Conservation (phyloP, 495 filamentous ascomycete genomes). For the Aspergillus campestris region DNA sequence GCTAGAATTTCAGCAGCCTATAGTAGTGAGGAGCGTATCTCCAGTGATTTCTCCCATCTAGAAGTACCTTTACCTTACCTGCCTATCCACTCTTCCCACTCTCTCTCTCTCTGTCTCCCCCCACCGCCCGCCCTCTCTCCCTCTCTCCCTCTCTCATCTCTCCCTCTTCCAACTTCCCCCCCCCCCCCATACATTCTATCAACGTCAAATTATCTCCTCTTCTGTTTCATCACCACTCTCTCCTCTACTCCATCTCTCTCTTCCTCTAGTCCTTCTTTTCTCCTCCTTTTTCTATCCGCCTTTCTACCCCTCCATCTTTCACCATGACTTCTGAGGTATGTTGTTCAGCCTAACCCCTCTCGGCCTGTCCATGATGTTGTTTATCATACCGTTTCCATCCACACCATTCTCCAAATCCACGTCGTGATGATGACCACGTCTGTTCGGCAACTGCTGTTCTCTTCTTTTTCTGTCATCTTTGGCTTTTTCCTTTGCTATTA, state of each 20-base stretch:
- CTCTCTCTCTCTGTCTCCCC: constrained; percentile 1
- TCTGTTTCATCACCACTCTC: too few species aligned
- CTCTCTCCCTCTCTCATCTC: constrained; percentile 11
- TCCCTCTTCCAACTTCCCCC: not conserved
- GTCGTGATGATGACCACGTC: too few species aligned
- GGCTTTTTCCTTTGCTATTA: constrained; percentile 15
- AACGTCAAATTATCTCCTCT: too few species aligned
- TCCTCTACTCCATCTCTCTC: constrained; percentile 8
- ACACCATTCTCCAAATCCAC: too few species aligned
- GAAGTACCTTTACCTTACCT: constrained; percentile 3
- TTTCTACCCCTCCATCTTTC: constrained; percentile 4
- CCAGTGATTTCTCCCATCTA: constrained; percentile 7
- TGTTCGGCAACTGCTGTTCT: not conserved
- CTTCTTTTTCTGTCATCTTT: not conserved
- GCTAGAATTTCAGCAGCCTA: not conserved
- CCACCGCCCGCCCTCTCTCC: constrained; percentile 12
- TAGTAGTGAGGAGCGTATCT: too few species aligned
- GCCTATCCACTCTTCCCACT: constrained; percentile 2
- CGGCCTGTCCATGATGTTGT: constrained; percentile 10
- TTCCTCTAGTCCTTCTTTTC: constrained; percentile 11
- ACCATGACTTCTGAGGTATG: constrained; percentile 45
- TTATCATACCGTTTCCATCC: too few species aligned
- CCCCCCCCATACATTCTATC: constrained; percentile 1
- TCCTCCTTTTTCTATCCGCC: constrained; percentile 18
- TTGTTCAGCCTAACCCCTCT: constrained; percentile 31